phyloP scores from a whole-genome alignment of 2,329 filamentous ascomycete species.

The Ophiostoma triangulosporum region DNA sequence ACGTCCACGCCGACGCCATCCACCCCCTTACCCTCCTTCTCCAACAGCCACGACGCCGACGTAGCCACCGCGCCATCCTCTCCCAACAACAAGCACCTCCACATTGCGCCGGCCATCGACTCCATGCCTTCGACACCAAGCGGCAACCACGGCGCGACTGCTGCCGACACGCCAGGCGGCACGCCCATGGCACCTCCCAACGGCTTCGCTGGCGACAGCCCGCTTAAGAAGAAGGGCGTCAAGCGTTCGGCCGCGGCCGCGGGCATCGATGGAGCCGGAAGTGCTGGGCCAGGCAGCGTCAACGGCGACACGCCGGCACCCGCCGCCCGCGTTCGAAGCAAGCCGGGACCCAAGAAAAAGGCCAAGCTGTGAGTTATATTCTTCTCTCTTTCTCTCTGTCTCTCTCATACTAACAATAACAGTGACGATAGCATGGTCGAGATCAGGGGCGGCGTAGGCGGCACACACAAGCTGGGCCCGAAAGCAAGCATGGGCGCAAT shows the following conservation, averaged over 20 bases:
- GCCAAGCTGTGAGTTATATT: slow-evolving; percentile 60
- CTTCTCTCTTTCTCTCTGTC: neutral
- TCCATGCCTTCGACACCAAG: slow-evolving; percentile 46
- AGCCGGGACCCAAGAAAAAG: slow-evolving; percentile 96
- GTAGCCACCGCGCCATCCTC: neutral
- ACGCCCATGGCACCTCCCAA: slow-evolving; percentile 46
- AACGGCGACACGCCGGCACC: slow-evolving; percentile 33
- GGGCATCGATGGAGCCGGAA: slow-evolving; percentile 34
- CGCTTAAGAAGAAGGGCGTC: slow-evolving; percentile 57
- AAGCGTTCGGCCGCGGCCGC: slow-evolving; percentile 54
- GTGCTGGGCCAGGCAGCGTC: slow-evolving; percentile 20
- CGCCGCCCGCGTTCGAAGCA: slow-evolving; percentile 57
- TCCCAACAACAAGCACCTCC: slow-evolving; percentile 33
- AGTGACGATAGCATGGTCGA: slow-evolving; percentile 53
- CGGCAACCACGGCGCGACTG: neutral
- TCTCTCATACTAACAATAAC: neutral
- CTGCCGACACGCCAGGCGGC: slow-evolving; percentile 30
- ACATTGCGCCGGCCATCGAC: slow-evolving; percentile 27
- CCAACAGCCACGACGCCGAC: slow-evolving; percentile 1
- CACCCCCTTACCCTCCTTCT: neutral
- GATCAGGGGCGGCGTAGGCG: slow-evolving; percentile 34
- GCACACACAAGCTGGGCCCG: slow-evolving; percentile 74
- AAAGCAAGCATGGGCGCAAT: slow-evolving; percentile 96
- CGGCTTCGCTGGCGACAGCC: slow-evolving; percentile 28
- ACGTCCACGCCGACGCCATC: neutral